Conservation (phyloP, 2,329 filamentous ascomycete genomes). For the Xylaria sp. region DNA sequence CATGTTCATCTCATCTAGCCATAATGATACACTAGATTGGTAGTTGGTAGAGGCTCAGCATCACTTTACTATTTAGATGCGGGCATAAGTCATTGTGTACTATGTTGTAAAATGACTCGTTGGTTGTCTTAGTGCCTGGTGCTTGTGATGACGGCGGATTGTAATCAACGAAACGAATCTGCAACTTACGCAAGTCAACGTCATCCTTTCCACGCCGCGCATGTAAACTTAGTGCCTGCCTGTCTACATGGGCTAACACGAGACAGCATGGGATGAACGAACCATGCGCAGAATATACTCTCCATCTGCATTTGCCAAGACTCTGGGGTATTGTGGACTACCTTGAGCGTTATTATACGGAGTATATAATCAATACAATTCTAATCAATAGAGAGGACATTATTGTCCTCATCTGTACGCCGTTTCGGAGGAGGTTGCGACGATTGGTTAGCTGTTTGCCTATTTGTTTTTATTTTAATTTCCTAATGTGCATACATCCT, state of each 20-base stretch:
- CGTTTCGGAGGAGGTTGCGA: too few species aligned
- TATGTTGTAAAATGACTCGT: neutral
- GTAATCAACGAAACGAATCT: neutral
- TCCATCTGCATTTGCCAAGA: constrained; percentile 1
- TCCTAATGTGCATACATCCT: too few species aligned
- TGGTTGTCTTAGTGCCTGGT: neutral
- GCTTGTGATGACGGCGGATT: neutral
- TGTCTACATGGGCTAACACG: neutral
- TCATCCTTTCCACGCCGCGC: neutral
- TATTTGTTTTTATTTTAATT: too few species aligned
- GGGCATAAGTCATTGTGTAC: too few species aligned
- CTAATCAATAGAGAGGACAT: too few species aligned
- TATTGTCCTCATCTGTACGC: too few species aligned
- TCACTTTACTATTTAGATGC: too few species aligned
- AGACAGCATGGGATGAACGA: neutral
- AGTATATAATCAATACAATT: too few species aligned
- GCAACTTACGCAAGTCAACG: constrained; percentile 3
- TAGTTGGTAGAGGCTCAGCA: too few species aligned
- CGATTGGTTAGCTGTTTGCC: too few species aligned
- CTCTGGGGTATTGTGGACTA: neutral
- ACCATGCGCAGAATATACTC: neutral
- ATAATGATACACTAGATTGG: too few species aligned
- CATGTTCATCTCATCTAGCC: too few species aligned
- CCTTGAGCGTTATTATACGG: neutral
- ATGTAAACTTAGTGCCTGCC: neutral